Conservation (phyloP, 2,329 filamentous ascomycete genomes). For the Botrytis fragariae region DNA sequence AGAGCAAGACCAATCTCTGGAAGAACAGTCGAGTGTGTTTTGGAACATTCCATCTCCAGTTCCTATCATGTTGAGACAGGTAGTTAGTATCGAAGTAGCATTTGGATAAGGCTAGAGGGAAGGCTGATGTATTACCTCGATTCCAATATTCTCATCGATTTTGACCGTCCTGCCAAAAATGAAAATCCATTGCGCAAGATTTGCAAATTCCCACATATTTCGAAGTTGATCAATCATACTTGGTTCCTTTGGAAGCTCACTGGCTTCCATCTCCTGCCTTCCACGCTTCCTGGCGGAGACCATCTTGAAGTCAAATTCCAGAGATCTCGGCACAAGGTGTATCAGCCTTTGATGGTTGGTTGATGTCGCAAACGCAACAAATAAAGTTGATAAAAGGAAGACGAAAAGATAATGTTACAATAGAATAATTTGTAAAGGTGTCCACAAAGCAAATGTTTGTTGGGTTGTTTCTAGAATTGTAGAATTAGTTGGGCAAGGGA, state of each 20-base stretch:
- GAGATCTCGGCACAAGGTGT: not conserved
- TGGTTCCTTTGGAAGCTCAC: conserved; percentile 35
- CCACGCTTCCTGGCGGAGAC: conserved; percentile 50
- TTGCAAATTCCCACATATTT: conserved; percentile 95
- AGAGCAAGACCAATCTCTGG: conserved; percentile 80
- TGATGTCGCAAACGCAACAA: conserved; percentile 10
- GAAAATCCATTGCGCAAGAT: conserved; percentile 88
- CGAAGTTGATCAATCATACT: conserved; percentile 65
- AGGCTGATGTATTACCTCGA: conserved; percentile 64
- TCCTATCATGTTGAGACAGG: conserved; percentile 55
- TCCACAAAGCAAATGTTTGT: not conserved
- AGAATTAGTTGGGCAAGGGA: conserved; percentile 9
- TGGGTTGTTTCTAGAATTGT: not conserved
- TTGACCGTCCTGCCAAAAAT: conserved; percentile 88
- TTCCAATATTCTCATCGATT: conserved; percentile 82
- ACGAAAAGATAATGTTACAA: not conserved
- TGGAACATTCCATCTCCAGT: conserved; percentile 83
- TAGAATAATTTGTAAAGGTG: not conserved
- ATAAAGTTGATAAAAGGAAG: conserved; percentile 12
- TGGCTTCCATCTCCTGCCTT: conserved; percentile 44
- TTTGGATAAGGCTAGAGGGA: conserved; percentile 7
- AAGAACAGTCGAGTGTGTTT: conserved; percentile 71
- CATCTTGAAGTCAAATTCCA: conserved; percentile 38
- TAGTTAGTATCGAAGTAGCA: not conserved
- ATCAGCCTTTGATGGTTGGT: conserved; percentile 15